phyloP scores from a whole-genome alignment of 495 filamentous ascomycete genomes.

The Neohortaea acidophila region DNA sequence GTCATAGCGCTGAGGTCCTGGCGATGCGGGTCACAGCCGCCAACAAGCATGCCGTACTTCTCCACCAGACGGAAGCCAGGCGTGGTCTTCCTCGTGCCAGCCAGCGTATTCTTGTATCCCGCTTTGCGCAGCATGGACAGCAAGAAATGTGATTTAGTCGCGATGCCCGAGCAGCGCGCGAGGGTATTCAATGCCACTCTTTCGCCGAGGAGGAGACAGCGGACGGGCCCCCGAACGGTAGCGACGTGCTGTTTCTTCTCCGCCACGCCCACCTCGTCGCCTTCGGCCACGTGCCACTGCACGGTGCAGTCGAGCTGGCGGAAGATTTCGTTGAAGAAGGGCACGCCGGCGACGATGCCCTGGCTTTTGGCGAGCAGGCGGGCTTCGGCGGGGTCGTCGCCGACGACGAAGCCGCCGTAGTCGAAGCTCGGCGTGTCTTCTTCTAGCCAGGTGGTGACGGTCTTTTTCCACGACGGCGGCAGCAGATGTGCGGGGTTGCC shows the following conservation, averaged over 20 bases:
- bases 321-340: constrained; percentile 94
- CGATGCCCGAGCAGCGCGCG: constrained; percentile 83
- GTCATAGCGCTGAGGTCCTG: constrained; percentile 89
- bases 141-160: constrained; percentile 44
- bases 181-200: constrained; percentile 85
- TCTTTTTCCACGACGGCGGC: constrained; percentile 64
- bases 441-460: constrained; percentile 70
- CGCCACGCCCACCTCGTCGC: constrained; percentile 30
- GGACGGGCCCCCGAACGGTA: constrained; percentile 72
- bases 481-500: constrained; percentile 70
- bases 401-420: constrained; percentile 94
- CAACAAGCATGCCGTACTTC: constrained; percentile 94
- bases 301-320: constrained; percentile 77
- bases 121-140: constrained; percentile 38
- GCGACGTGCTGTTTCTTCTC: constrained; percentile 40
- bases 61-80: constrained; percentile 91
- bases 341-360: constrained; percentile 79
- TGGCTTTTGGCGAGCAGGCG: constrained; percentile 75
- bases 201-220: constrained; percentile 79
- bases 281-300: constrained; percentile 75
- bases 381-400: constrained; percentile 59
- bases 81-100: constrained; percentile 91
- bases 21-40: constrained; percentile 78
- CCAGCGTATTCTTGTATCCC: constrained; percentile 72
- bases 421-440: constrained; percentile 95